phyloP scores from a whole-genome alignment of 75 land plant species.

The Azolla pinnata region DNA sequence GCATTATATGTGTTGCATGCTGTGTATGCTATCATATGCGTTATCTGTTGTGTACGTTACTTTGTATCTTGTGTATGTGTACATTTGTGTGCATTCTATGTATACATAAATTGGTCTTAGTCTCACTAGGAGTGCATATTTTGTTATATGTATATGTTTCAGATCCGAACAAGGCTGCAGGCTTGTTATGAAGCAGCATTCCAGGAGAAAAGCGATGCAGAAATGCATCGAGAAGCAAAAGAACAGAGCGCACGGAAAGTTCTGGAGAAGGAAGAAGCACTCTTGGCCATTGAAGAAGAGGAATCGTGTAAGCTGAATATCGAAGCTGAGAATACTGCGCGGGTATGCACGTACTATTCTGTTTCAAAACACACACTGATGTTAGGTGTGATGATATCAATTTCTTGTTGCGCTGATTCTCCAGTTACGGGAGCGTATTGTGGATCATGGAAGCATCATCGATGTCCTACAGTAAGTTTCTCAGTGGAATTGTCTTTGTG shows the following conservation, averaged over 20 bases:
- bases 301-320: slow-evolving; percentile 27
- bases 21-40: too few species aligned
- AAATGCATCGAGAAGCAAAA: slow-evolving; percentile 11
- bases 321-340: slow-evolving; percentile 20
- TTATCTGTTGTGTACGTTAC: too few species aligned
- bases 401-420: slow-evolving; percentile 1
- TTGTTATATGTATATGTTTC: too few species aligned
- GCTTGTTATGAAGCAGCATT: slow-evolving; percentile 16
- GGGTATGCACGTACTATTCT: slow-evolving; percentile 10
- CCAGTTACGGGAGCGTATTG: slow-evolving; percentile 29
- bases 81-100: too few species aligned
- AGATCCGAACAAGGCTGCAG: slow-evolving; percentile 21
- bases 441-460: slow-evolving; percentile 21
- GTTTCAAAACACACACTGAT: background rate
- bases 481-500: too few species aligned
- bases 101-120: too few species aligned
- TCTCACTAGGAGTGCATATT: too few species aligned
- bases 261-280: slow-evolving; percentile 16
- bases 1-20: too few species aligned
- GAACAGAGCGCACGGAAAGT: slow-evolving; percentile 14
- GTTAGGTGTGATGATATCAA: background rate
- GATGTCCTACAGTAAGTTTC: slow-evolving; percentile 31
- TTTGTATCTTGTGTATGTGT: too few species aligned
- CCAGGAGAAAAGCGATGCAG: slow-evolving; percentile 19
- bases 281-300: slow-evolving; percentile 18